Evolutionary conservation across 306 rosid genomes (phyloP), one percentile per base, ranked within the genome.

Genomic region (Quercus aquifolioides): DNA sequence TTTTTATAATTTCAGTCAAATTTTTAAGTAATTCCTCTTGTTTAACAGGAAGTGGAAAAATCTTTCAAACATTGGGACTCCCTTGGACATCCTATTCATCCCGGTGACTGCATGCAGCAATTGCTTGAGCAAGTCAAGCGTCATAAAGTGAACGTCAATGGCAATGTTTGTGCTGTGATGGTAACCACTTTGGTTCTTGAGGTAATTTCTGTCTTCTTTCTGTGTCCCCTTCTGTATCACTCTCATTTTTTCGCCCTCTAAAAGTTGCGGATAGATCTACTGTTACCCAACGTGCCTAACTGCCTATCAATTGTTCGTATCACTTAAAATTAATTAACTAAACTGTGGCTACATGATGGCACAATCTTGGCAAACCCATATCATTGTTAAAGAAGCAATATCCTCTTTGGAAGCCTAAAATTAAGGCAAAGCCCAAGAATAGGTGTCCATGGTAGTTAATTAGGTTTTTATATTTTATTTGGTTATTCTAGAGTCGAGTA

Each of bases 181-280:
- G 96, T 93, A 51, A 91, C 96, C 80, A 89, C 94, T 67, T 84
- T 91, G 88, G 96, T 93, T 83, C 90, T 93, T 76, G 97, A 93
- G 96, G 97, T 93, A 86, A 54, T 28, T 59, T 69, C 56, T 55
- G 73, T 30, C 73, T 68, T 71, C 56, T 63, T 73, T 51, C 60
- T 21, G 56, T 80, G 60, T 59, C 19, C 57, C 56, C 23, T 74
- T 13, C 5, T 15, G 38, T 75, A 69, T 38, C 52, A 20, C 35
- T 69, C 31, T 56, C 64, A 6, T 57, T n/a, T 80, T 65, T 15
- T 19, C 46, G 3, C 4, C 55, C 62, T 70, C 23, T 17, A 7
- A 59, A 58, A 73, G 63, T 38, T 55, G 59, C 38, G 30, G 26
- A 15, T 6, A 28, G 55, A 5, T 14, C 10, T 56, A 25, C 17